Conservation (phyloP, 2,329 filamentous ascomycete genomes). For the Harringtonia lauricola region DNA sequence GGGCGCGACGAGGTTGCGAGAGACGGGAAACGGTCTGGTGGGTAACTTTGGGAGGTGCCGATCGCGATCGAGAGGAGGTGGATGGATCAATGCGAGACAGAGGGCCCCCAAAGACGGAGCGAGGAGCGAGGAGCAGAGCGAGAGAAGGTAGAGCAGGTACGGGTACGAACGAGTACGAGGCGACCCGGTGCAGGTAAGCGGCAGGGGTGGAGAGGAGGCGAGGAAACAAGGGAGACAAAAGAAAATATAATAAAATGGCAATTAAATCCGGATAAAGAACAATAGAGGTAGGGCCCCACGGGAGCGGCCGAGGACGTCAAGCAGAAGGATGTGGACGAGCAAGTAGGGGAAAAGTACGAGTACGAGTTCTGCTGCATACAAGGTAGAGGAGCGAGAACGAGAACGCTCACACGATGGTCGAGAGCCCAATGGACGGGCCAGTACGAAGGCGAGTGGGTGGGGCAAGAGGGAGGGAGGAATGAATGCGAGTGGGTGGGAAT, state of each 20-base stretch:
- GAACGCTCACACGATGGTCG: too few species aligned
- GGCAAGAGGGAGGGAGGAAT: background rate
- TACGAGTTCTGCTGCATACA: background rate
- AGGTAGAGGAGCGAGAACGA: background rate
- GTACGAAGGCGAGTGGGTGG: background rate
- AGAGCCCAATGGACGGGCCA: too few species aligned
- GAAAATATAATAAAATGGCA: background rate
- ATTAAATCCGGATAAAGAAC: background rate
- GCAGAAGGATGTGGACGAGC: background rate
- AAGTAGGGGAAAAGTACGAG: background rate
- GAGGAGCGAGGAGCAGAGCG: background rate
- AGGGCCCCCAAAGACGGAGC: background rate
- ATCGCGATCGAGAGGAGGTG: slow-evolving; percentile 1
- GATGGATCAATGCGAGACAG: slow-evolving; percentile 5
- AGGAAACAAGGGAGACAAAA: background rate
- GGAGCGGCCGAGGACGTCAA: slow-evolving; percentile 5
- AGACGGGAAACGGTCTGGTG: background rate
- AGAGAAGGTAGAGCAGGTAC: too few species aligned
- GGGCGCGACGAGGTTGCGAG: background rate
- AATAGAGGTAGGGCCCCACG: background rate
- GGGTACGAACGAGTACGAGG: too few species aligned
- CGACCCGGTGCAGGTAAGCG: too few species aligned
- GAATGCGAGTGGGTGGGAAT: too few species aligned
- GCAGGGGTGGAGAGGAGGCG: background rate
- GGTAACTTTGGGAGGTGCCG: background rate